A percentile compares a stretch with the other conserved stretches of the same genome.
Evolutionary conservation across 371 early-diverging fungal species (phyloP).

Genomic region (Phascolomyces articulosus): DNA sequence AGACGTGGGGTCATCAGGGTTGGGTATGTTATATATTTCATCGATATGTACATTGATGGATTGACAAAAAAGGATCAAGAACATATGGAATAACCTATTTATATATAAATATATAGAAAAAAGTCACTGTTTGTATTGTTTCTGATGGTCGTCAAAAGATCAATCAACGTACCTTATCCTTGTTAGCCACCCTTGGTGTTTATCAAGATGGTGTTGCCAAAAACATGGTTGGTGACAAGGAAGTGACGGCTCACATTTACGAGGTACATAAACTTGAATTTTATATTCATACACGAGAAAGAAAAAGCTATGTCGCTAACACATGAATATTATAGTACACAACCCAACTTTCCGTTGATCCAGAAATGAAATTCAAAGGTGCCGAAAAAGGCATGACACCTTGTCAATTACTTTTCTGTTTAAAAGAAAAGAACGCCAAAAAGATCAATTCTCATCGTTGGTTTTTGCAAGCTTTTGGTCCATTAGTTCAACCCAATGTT

Average conservation of each 20-base stretch:
- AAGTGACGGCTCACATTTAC: constrained; percentile 78
- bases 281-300: not conserved
- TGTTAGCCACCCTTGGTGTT: constrained; percentile 80
- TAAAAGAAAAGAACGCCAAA: constrained; percentile 91
- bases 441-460: constrained; percentile 97
- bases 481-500: constrained; percentile 85
- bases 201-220: constrained; percentile 84
- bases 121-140: constrained; percentile 89
- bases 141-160: constrained; percentile 72
- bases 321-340: constrained; percentile 68
- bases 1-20: constrained; percentile 86
- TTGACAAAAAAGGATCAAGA: too few relatives aligned
- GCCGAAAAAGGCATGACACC: constrained; percentile 83
- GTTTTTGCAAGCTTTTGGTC: constrained; percentile 96
- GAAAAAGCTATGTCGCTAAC: not conserved
- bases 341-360: constrained; percentile 81
- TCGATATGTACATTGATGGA: too few relatives aligned
- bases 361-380: constrained; percentile 74
- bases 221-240: constrained; percentile 66
- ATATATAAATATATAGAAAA: constrained; percentile 40
- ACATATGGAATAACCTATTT: not conserved
- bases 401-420: constrained; percentile 89
- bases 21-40: constrained; percentile 42
- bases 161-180: constrained; percentile 67
- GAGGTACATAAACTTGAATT: constrained; percentile 53